Percentiles rank a stretch among this genome's conserved stretches.
phyloP scores from a whole-genome alignment of 805 yeast genomes.

The Hanseniaspora valbyensis region DNA sequence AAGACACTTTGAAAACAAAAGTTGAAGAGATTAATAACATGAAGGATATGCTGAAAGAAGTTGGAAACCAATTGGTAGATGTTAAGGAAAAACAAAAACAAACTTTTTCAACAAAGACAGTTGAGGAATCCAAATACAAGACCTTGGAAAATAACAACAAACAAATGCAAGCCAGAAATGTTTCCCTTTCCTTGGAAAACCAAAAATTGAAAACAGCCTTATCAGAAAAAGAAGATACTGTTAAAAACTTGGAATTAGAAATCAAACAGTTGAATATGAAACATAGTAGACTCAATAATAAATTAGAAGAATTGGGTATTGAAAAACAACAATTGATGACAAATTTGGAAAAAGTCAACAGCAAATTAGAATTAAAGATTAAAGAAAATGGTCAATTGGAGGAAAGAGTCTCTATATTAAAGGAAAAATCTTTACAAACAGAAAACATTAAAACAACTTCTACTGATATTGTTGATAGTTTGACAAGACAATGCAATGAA shows the following conservation, averaged over 20 bases:
- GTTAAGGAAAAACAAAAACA: slow-evolving; percentile 50
- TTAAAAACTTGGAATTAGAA: slow-evolving; percentile 27
- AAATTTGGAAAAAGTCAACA: slow-evolving; percentile 34
- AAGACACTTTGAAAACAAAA: slow-evolving; percentile 32
- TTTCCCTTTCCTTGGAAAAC: slow-evolving; percentile 17
- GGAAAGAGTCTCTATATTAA: slow-evolving; percentile 34
- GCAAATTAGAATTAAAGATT: slow-evolving; percentile 28
- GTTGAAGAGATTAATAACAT: slow-evolving; percentile 55
- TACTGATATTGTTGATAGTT: slow-evolving; percentile 36
- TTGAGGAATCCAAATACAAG: slow-evolving; percentile 17
- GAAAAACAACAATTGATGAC: slow-evolving; percentile 31
- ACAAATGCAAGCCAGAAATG: slow-evolving; percentile 12
- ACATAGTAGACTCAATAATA: slow-evolving; percentile 23
- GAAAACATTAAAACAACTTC: slow-evolving; percentile 32
- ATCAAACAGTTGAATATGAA: slow-evolving; percentile 26
- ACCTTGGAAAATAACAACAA: slow-evolving; percentile 15
- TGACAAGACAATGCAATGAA: slow-evolving; percentile 65
- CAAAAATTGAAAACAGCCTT: slow-evolving; percentile 23
- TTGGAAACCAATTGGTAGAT: slow-evolving; percentile 71
- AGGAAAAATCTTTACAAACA: slow-evolving; percentile 32
- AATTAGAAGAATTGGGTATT: slow-evolving; percentile 17
- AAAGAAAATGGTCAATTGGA: slow-evolving; percentile 34
- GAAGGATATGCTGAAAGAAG: slow-evolving; percentile 61
- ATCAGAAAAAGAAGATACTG: slow-evolving; percentile 32
- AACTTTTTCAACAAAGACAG: slow-evolving; percentile 19